These are phyloP conservation scores for Suillus cothurnatus DNA, from an alignment of 768 basidiomycete species.

Conservation along the genomic window DNA sequence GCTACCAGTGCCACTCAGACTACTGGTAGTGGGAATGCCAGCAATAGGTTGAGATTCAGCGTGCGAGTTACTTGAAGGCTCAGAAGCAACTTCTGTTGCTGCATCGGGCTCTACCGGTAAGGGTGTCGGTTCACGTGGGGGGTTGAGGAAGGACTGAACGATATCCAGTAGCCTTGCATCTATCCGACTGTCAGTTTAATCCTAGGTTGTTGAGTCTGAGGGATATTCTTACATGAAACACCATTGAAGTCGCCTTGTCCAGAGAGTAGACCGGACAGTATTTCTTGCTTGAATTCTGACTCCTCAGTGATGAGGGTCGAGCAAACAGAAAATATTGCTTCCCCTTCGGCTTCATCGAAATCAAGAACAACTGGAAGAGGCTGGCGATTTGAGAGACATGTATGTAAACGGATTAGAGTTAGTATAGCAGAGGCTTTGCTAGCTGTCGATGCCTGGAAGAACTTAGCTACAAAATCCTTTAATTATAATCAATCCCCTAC, in stretches of 20 bases:
- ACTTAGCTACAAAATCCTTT: not conserved
- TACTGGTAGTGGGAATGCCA: constrained; percentile 36
- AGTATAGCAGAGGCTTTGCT: constrained; percentile 54
- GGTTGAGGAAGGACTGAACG: constrained; percentile 52
- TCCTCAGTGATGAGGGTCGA: constrained; percentile 61
- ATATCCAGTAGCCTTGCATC: constrained; percentile 66
- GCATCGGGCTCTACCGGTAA: constrained; percentile 37
- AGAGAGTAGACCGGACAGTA: constrained; percentile 58
- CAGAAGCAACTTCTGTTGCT: constrained; percentile 27
- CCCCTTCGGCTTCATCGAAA: constrained; percentile 53
- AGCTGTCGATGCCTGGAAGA: constrained; percentile 44
- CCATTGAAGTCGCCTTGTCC: constrained; percentile 63
- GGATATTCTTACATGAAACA: constrained; percentile 57
- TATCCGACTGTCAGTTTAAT: constrained; percentile 30
- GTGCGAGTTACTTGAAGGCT: constrained; percentile 12
- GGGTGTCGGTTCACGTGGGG: constrained; percentile 37
- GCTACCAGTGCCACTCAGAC: constrained; percentile 47
- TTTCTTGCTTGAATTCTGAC: constrained; percentile 47
- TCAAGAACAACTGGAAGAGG: constrained; percentile 43
- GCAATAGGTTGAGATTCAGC: constrained; percentile 30
- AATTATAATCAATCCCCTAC: constrained; percentile 37
- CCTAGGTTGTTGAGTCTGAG: not conserved
- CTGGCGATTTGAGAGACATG: constrained; percentile 48
- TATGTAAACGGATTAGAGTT: constrained; percentile 59
- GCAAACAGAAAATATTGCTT: constrained; percentile 53